Conservation (phyloP, 352 stramenopile species). For the Phytophthora hibernalis region DNA sequence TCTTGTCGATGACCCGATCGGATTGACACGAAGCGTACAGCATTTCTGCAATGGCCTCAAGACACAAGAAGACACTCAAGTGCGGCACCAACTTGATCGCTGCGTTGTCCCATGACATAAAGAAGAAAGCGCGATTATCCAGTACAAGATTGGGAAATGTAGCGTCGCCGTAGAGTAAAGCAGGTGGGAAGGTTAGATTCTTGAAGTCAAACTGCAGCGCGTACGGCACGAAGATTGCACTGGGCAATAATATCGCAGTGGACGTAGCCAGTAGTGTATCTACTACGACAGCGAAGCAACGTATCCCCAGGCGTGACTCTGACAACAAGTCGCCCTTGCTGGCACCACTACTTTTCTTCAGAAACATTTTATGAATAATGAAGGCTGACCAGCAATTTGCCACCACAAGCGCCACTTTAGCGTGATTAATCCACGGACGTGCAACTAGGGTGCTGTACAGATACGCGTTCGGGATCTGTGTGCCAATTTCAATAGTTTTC, state of each 20-base stretch:
- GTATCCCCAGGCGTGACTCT: background rate
- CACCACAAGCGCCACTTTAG: slow-evolving; percentile 50
- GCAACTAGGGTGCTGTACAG: slow-evolving; percentile 49
- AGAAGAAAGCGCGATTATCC: slow-evolving; percentile 55
- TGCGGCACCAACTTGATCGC: slow-evolving; percentile 45
- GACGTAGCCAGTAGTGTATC: slow-evolving; percentile 6
- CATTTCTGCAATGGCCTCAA: slow-evolving; percentile 31
- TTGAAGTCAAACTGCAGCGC: slow-evolving; percentile 37
- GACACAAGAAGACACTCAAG: slow-evolving; percentile 42
- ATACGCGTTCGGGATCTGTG: slow-evolving; percentile 53
- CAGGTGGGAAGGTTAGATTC: slow-evolving; percentile 37
- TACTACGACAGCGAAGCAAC: slow-evolving; percentile 23
- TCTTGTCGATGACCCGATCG: background rate
- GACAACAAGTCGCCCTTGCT: no score
- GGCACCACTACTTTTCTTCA: background rate
- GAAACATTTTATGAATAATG: slow-evolving; percentile 16
- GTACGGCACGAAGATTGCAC: slow-evolving; percentile 25
- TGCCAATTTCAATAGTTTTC: slow-evolving; percentile 53
- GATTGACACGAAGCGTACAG: slow-evolving; percentile 3
- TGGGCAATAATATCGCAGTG: slow-evolving; percentile 17
- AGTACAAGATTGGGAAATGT: slow-evolving; percentile 52
- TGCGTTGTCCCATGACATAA: slow-evolving; percentile 33
- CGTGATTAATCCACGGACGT: slow-evolving; percentile 57
- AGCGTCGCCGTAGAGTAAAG: slow-evolving; percentile 50
- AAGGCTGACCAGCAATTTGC: slow-evolving; percentile 46